Evolutionary conservation across 441 rosid genomes (phyloP).

Genomic region (Gossypium schwendimanii): DNA sequence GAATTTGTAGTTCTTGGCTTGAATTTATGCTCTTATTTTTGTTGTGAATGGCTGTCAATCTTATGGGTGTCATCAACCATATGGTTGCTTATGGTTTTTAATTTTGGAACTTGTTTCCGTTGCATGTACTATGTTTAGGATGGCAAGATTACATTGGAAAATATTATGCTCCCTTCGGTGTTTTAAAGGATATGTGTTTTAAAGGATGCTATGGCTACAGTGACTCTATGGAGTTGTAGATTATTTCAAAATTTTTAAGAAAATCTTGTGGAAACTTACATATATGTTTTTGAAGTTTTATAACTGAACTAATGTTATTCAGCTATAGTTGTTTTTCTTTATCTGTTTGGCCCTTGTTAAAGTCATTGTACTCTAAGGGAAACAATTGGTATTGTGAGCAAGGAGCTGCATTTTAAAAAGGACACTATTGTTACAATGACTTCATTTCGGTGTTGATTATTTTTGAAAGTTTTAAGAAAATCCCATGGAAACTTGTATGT

Average conservation of each 20-base stretch:
- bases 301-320: background rate
- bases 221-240: background rate
- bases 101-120: background rate
- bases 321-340: background rate
- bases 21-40: background rate
- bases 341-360: background rate
- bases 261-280: background rate
- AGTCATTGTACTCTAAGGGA: background rate
- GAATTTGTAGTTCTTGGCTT: background rate
- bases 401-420: background rate
- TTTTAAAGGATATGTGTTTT: background rate
- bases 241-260: background rate
- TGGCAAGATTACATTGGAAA: background rate
- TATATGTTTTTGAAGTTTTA: background rate
- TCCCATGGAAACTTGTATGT: background rate
- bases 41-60: background rate
- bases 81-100: background rate
- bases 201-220: background rate
- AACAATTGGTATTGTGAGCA: background rate
- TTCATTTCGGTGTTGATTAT: background rate
- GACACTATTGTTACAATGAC: background rate
- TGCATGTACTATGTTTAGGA: background rate
- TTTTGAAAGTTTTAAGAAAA: background rate
- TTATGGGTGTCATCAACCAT: background rate
- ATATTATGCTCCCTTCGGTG: background rate